These are phyloP conservation scores for Cladophialophora exuberans DNA, from an alignment of 2,329 filamentous ascomycete species.

Conservation along the genomic window DNA sequence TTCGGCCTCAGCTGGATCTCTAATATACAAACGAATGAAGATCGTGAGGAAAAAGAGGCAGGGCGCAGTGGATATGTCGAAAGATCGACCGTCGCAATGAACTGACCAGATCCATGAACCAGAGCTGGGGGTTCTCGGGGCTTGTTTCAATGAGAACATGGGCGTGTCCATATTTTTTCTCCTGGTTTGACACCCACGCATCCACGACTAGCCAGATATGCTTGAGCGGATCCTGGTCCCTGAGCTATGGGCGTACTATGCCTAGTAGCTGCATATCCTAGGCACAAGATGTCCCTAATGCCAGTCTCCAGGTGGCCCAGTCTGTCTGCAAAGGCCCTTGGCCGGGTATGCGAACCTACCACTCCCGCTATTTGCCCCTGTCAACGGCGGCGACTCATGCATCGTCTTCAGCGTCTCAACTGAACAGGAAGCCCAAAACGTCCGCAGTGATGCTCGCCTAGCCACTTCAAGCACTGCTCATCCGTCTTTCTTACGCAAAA, in stretches of 20 bases:
- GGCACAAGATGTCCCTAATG: constrained; percentile 9
- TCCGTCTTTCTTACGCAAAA: constrained; percentile 2
- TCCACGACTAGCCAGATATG: constrained; percentile 6
- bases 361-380: constrained; percentile 1
- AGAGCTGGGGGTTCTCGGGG: constrained; percentile 13
- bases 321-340: background rate
- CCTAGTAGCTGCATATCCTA: constrained; percentile 3
- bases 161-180: background rate
- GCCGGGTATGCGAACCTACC: constrained; percentile 1
- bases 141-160: constrained; percentile 30
- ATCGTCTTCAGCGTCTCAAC: background rate
- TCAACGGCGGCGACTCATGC: constrained; percentile 5
- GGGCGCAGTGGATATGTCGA: background rate
- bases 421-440: background rate
- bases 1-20: background rate
- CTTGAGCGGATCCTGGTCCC: constrained; percentile 7
- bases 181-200: constrained; percentile 13
- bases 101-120: background rate
- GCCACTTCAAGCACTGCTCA: background rate
- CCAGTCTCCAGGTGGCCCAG: constrained; percentile 1
- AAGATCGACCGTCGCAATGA: constrained; percentile 1
- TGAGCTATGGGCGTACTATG: constrained; percentile 6
- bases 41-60: background rate
- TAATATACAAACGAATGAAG: background rate
- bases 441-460: background rate